Percentiles rank a stretch among this genome's conserved stretches.
phyloP scores from a whole-genome alignment of 805 yeast species.

The Starmerella powellii region DNA sequence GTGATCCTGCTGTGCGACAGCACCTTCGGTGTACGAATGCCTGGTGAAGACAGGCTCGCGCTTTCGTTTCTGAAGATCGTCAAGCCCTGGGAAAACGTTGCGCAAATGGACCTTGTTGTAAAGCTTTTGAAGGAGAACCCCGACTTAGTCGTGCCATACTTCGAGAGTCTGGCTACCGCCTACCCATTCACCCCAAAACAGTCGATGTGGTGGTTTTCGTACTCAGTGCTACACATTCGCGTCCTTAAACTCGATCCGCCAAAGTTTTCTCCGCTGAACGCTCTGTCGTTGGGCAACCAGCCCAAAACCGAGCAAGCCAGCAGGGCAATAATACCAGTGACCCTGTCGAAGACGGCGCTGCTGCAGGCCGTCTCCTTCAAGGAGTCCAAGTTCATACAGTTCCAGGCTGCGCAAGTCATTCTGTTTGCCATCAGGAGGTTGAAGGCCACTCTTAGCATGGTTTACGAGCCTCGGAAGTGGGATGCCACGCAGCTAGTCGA shows the following conservation, averaged over 20 bases:
- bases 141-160: conserved; percentile 63
- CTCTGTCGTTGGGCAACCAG: background rate
- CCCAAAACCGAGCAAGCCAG: conserved; percentile 2
- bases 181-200: conserved; percentile 61
- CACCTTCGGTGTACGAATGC: conserved; percentile 25
- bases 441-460: conserved; percentile 28
- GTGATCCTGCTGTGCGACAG: conserved; percentile 38
- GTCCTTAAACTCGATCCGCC: conserved; percentile 34
- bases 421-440: conserved; percentile 44
- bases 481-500: conserved; percentile 24
- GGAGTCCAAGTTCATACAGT: conserved; percentile 43
- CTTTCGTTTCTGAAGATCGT: conserved; percentile 49
- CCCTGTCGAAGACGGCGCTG: conserved; percentile 47
- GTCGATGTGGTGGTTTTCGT: conserved; percentile 74
- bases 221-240: conserved; percentile 47
- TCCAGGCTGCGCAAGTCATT: conserved; percentile 51
- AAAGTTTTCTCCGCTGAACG: background rate
- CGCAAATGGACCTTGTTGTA: conserved; percentile 46
- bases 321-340: conserved; percentile 45
- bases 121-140: conserved; percentile 43
- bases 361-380: conserved; percentile 43
- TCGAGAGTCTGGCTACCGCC: conserved; percentile 20
- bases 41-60: conserved; percentile 51
- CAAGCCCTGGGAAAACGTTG: conserved; percentile 70
- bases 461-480: conserved; percentile 36